phyloP scores from a whole-genome alignment of 495 filamentous ascomycete species.

The Xylaria venustula region DNA sequence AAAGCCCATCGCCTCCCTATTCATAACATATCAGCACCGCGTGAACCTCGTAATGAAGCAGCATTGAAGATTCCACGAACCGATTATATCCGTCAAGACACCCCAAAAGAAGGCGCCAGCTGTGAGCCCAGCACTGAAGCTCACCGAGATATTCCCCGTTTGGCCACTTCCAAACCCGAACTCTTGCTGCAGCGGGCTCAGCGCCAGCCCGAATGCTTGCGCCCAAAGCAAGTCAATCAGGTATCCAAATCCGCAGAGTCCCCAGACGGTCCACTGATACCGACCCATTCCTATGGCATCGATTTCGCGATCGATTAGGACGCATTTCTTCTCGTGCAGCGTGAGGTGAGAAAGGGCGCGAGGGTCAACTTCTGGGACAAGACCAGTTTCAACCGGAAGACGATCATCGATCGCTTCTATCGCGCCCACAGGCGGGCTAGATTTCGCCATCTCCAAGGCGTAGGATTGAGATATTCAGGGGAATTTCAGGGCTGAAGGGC shows the following conservation, averaged over 20 bases:
- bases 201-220: constrained; percentile 48
- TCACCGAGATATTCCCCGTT: constrained; percentile 31
- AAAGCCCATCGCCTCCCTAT: constrained; percentile 39
- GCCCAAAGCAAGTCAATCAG: constrained; percentile 51
- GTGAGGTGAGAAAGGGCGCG: constrained; percentile 14
- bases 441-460: neutral
- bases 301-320: constrained; percentile 46
- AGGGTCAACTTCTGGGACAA: neutral
- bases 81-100: constrained; percentile 50
- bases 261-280: constrained; percentile 49
- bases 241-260: constrained; percentile 51
- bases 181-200: constrained; percentile 44
- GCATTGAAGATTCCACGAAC: neutral
- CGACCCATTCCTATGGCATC: constrained; percentile 49
- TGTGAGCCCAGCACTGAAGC: constrained; percentile 33
- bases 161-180: constrained; percentile 38
- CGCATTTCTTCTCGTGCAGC: constrained; percentile 43
- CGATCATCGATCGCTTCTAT: neutral
- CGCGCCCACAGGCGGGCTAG: neutral
- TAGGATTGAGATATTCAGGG: neutral
- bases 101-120: constrained; percentile 50
- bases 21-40: constrained; percentile 1
- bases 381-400: neutral
- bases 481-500: neutral
- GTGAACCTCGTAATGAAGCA: neutral